These are phyloP conservation scores for Cardamine occulta DNA, from an alignment of 345 rosid genomes.

Conservation along the genomic window DNA sequence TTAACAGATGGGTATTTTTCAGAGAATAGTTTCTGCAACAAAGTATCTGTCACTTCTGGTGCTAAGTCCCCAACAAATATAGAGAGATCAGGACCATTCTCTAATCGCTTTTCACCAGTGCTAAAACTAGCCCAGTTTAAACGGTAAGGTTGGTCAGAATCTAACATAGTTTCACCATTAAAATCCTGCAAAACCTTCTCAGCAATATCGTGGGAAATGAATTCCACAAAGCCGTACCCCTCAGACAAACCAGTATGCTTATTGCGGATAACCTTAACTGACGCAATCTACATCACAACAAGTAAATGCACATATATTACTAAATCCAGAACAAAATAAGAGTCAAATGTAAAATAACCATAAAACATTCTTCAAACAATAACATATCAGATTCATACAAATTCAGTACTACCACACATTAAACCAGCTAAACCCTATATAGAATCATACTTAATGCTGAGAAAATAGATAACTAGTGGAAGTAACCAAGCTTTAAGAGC, in stretches of 20 bases:
- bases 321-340: not conserved
- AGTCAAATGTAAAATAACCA: not conserved
- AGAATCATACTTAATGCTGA: not conserved
- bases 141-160: conserved; percentile 78
- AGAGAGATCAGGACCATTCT: conserved; percentile 85
- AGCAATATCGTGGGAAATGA: conserved; percentile 72
- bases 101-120: conserved; percentile 81
- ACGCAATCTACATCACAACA: conserved; percentile 60
- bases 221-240: conserved; percentile 96
- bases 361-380: not conserved
- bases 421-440: not conserved
- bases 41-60: conserved; percentile 81
- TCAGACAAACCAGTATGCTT: conserved; percentile 87
- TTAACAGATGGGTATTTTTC: conserved; percentile 81
- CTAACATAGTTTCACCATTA: conserved; percentile 68
- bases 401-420: not conserved
- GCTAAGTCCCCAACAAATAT: conserved; percentile 97
- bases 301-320: not conserved
- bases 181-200: conserved; percentile 84
- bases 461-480: not conserved
- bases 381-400: not conserved
- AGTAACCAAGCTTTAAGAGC: not conserved
- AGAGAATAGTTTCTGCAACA: conserved; percentile 75
- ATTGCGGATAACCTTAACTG: conserved; percentile 90
- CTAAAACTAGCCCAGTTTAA: conserved; percentile 95